Percentiles rank a stretch among this genome's conserved stretches.
Conservation (phyloP, 1,284 basidiomycete genomes). For the Peniophora sp. region DNA sequence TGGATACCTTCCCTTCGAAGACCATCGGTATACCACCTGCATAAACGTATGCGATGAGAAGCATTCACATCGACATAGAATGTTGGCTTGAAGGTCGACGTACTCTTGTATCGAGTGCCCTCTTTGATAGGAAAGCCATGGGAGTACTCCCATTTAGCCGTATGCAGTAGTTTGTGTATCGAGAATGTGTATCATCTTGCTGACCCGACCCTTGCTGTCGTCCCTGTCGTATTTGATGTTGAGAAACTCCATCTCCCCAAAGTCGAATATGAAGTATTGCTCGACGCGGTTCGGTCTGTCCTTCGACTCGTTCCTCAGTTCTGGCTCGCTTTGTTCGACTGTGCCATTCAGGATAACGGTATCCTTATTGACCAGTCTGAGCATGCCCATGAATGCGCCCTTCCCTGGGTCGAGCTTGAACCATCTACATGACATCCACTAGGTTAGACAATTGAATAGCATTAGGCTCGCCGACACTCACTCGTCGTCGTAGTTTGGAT, state of each 20-base stretch:
- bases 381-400: neutral
- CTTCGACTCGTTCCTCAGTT: neutral
- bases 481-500: constrained; percentile 6
- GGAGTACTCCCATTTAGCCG: constrained; percentile 1
- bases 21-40: constrained; percentile 4
- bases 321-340: too few species aligned
- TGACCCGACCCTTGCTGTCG: too few species aligned
- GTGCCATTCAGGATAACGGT: neutral
- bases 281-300: neutral
- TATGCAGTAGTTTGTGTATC: constrained; percentile 1
- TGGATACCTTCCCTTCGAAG: neutral
- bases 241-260: constrained; percentile 5
- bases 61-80: neutral
- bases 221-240: constrained; percentile 1
- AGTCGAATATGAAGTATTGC: constrained; percentile 5
- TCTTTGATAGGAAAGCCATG: neutral
- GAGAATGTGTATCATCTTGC: neutral
- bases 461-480: neutral
- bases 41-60: neutral
- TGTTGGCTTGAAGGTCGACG: too few species aligned
- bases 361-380: constrained; percentile 1
- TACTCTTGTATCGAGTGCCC: neutral
- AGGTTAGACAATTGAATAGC: neutral
- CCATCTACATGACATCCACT: neutral
- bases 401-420: constrained; percentile 4